Evolutionary conservation across 2,329 filamentous ascomycete genomes (phyloP), one percentile per base, ranked within the genome.

Genomic region (Fusarium equiseti): DNA sequence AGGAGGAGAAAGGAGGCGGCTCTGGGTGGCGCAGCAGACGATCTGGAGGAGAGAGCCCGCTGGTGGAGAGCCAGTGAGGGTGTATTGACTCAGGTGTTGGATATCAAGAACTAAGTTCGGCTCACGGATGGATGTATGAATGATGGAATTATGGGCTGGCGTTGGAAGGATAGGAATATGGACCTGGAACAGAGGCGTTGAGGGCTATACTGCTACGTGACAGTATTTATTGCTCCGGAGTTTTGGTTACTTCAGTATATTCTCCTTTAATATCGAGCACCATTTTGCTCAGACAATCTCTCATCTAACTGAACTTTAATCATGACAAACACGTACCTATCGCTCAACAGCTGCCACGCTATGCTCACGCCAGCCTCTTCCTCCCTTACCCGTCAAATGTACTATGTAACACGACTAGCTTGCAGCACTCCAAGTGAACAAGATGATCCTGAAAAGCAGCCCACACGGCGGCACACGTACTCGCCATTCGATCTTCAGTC

Each of bases 31-130:
- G 87, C 89, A 44, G 88, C 88, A 18, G 92, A 94, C 73, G 91
- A 95, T 74, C 79, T 94, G 32, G 92, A 95, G 78, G 90, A 92
- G 79, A 86, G 89, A 73, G 92, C 91, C 8, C 84, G 92, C 71
- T 95, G 92, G 92, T 89, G 90, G 81, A 87, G 88, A 71, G 90
- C 90, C 20, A 89, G 88, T n/a, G 91, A 94, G 76, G 81, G 83
- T 11, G 86, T 84, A 15, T 78, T 94, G 78, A 88, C 82, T 75
- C 84, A 87, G 63, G 88, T 92, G 80, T 77, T 94, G 72, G 88
- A 90, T 70, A 82, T 89, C 18, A 79, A 86, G 72, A 78, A 77
- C 44, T 83, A 73, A n/a, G 7, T 24, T 40, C 57, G 9, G 20
- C 42, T 42, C 45, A 48, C 16, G 44, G 49, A 58, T 27, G 35